Base-by-base conservation (phyloP, 2,329 filamentous ascomycete genomes). In the Acephala macrosclerotiorum region DNA sequence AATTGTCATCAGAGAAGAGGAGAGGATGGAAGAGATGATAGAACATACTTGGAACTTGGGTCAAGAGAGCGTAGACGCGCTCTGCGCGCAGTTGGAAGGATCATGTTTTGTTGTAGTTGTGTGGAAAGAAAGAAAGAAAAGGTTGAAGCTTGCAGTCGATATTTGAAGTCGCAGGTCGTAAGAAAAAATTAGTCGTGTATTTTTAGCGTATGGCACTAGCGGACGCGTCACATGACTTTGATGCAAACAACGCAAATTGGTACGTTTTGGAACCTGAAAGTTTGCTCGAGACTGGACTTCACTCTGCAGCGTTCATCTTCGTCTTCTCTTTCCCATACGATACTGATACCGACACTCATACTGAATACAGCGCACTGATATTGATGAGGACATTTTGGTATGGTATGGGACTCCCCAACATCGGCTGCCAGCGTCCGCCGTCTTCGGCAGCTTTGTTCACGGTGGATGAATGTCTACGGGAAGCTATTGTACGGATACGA, bases 1-100 rank as follows among this genome's bases (percentile, higher is more conserved):
- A 82, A 77, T 77, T 79, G 81, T 84, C 92, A 87, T 94, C 91
- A 94, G 93, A 38, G 70, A 45, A 70, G 68, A 69, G 61, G 51
- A 38, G 29, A 55, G 29, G 40, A 22, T 22, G 58, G 58, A 45
- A 49, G 55, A 38, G 61, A 65, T n/a, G 63, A 64, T 45, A 42
- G 33, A 56, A 59, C 64, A 47, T 66, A 66, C 64, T 53, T 33
- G 51, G 53, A 22, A 16, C 2, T 20, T 7, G 26, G 26, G 16
- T 1, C n/a, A 45, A 22, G 18, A 38, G 1, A 58, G 8, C 16
- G 25, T 35, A 35, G 25, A 33, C 22, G 33, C 16, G 25, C 14
- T 9, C 59, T 53, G 11, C 33, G 33, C 18, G 11, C 6, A 22
- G 55, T n/a, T 20, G 33, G 16, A 20, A 25, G 18, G 1, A 18